A percentile compares a stretch with the other conserved stretches of the same genome.
Conservation (phyloP, 306 rosid genomes). For the Myrica gale region DNA sequence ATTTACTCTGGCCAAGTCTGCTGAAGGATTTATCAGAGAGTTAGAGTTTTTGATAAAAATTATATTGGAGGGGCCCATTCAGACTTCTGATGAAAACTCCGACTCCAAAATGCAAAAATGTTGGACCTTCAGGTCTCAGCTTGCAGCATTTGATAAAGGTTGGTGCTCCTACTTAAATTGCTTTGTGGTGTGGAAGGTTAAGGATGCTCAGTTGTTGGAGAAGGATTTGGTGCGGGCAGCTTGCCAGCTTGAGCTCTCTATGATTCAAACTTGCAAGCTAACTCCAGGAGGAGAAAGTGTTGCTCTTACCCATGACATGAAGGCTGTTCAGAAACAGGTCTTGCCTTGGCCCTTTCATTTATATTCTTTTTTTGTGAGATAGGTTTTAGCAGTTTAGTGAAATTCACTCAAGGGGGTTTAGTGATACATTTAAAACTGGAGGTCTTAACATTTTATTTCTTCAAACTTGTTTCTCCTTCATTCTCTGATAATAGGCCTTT, state of each 20-base stretch:
- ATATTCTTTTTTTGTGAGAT: constrained; percentile 12
- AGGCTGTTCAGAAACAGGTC: constrained; percentile 92
- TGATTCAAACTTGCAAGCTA: constrained; percentile 91
- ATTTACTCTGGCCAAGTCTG: constrained; percentile 69
- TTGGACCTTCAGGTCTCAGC: constrained; percentile 79
- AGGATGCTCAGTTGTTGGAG: constrained; percentile 80
- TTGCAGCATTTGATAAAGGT: constrained; percentile 79
- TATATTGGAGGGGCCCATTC: constrained; percentile 66
- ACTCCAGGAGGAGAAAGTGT: constrained; percentile 57
- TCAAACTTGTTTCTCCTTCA: too few relatives aligned
- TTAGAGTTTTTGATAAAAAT: constrained; percentile 68
- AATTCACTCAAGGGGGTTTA: neutral
- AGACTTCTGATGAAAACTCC: constrained; percentile 56
- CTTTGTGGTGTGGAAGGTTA: constrained; percentile 88
- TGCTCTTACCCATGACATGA: constrained; percentile 79
- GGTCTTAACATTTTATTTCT: neutral
- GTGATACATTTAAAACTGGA: neutral
- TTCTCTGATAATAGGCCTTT: neutral
- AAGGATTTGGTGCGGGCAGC: constrained; percentile 97
- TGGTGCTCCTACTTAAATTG: constrained; percentile 92
- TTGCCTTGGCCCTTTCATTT: constrained; percentile 15
- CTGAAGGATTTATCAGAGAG: constrained; percentile 65
- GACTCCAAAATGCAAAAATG: constrained; percentile 44
- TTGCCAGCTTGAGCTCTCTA: constrained; percentile 93
- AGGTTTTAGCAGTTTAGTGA: neutral